Conservation (phyloP, 768 basidiomycete species). For the Boletus subparvulus region DNA sequence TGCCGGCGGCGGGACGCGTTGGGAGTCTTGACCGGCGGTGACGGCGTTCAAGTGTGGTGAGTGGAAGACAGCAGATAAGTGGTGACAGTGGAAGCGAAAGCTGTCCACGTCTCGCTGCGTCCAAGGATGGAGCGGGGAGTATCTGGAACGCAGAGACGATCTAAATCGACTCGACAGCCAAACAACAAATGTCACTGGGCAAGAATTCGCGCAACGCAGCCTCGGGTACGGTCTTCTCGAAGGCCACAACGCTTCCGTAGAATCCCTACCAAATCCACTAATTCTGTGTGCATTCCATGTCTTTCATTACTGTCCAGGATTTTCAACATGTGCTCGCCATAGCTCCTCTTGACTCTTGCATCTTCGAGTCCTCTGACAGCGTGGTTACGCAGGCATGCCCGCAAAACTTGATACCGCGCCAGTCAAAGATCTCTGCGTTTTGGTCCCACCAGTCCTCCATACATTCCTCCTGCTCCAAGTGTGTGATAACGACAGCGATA, state of each 20-base stretch:
- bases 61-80: too few species aligned
- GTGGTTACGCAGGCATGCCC: not conserved
- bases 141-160: too few species aligned
- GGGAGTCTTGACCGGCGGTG: constrained; percentile 33
- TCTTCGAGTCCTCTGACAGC: not conserved
- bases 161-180: too few species aligned
- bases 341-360: not conserved
- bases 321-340: not conserved
- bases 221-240: not conserved
- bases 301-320: not conserved
- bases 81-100: too few species aligned
- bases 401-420: not conserved
- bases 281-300: not conserved
- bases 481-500: not conserved
- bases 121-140: too few species aligned
- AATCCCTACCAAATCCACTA: not conserved
- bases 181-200: not conserved
- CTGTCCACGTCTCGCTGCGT: too few species aligned
- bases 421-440: not conserved
- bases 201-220: not conserved
- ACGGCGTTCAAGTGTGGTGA: not conserved
- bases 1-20: constrained; percentile 30
- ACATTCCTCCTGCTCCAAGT: not conserved
- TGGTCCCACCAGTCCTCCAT: not conserved
- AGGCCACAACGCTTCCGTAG: not conserved